Evolutionary conservation across 768 basidiomycete species (phyloP).

Genomic region (Hysterangium stoloniferum): DNA sequence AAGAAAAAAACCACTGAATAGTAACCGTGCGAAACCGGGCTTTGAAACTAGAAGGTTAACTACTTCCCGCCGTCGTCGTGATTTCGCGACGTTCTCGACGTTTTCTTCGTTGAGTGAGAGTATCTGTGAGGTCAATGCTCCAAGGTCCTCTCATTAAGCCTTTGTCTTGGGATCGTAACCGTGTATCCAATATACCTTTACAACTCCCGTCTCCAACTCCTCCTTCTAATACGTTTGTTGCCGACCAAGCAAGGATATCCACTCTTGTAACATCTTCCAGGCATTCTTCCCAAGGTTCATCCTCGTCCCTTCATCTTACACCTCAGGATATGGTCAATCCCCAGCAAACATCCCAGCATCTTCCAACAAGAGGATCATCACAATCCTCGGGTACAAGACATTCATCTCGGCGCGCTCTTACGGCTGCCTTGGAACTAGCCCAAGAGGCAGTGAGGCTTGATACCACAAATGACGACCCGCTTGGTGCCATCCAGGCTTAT

Average conservation of each 20-base stretch:
- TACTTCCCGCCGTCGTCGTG: neutral
- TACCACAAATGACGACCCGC: slow-evolving; percentile 79
- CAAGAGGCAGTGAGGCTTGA: slow-evolving; percentile 87
- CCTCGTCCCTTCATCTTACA: slow-evolving; percentile 17
- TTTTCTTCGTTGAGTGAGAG: neutral
- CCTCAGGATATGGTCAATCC: neutral
- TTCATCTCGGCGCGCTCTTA: slow-evolving; percentile 81
- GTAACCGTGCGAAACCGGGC: slow-evolving; percentile 2
- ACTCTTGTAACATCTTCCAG: slow-evolving; percentile 59
- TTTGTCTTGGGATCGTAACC: slow-evolving; percentile 20
- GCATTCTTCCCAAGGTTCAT: slow-evolving; percentile 31
- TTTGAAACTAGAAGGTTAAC: neutral
- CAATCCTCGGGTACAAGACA: slow-evolving; percentile 34
- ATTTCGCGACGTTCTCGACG: neutral
- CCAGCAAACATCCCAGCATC: neutral
- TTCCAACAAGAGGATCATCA: neutral
- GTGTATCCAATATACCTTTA: slow-evolving; percentile 16
- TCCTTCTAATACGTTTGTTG: slow-evolving; percentile 21
- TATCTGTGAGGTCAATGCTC: slow-evolving; percentile 1
- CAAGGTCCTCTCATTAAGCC: neutral
- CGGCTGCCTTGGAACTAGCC: slow-evolving; percentile 78
- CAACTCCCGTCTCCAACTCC: slow-evolving; percentile 25
- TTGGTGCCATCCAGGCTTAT: slow-evolving; percentile 85
- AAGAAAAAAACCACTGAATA: too few relatives aligned
- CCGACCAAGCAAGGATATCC: slow-evolving; percentile 36